Base-by-base conservation (phyloP, 257 asterid species). In the Fraxinus excelsior region DNA sequence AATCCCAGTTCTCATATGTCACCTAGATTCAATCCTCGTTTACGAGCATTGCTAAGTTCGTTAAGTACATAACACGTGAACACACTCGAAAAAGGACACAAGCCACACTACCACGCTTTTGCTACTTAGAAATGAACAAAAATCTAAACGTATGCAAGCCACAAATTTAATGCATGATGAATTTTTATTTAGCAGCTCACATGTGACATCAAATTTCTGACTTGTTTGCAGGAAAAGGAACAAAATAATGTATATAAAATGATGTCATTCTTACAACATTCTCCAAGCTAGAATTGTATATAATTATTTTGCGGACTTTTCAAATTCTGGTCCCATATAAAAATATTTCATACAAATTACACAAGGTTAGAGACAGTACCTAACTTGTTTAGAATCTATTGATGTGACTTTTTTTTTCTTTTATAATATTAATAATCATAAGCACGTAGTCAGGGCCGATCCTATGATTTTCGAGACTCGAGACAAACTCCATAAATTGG, bases 211-310 rank as follows among this genome's bases (percentile, higher is more conserved):
- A 69, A 35, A 14, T 32, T 67, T 32, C 25, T 4, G 25, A 73
- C n/a, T 28, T 28, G 44, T 9, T n/a, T 5, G 64, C 64, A 6
- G 26, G 4, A 53, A 19, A 53, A 32, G 16, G 21, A 29, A 26
- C 31, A 60, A 60, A 44, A 26, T 16, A 37, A 73, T 53, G 79
- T 71, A 23, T 67, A 67, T 29, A 73, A 19, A 71, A 84, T 85
- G 88, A 79, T 58, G 87, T 75, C 86, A 87, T 85, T 82, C 78
- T 60, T 62, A 34, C 69, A 53, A 80, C 67, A 70, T 60, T 71
- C 64, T 68, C 70, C 70, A 62, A 23, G 79, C 74, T 73, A 49
- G 80, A 79, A 72, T 37, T 73, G 38, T 64, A 75, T 68, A 34
- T 74, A 64, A 56, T 75, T 79, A 42, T 79, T 79, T 12, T 26